These are phyloP conservation scores for Aspergillus pseudoviridinutans DNA, from an alignment of 2,329 filamentous ascomycete species.

Conservation along the genomic window DNA sequence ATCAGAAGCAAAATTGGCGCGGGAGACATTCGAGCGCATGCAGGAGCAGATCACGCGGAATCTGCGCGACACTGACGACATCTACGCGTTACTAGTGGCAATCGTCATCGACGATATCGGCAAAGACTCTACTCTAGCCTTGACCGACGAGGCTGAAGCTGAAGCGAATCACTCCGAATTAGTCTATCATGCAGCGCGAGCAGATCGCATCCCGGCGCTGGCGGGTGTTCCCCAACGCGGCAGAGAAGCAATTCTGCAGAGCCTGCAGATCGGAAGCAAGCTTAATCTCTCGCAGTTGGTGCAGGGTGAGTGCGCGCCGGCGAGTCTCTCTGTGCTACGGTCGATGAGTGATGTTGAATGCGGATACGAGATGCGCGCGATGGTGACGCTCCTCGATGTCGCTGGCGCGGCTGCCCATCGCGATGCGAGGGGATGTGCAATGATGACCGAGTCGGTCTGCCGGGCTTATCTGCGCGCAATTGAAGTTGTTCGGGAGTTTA, in stretches of 20 bases:
- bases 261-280: conserved; percentile 32
- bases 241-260: conserved; percentile 27
- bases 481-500: conserved; percentile 27
- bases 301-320: conserved; percentile 36
- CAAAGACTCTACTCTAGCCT: conserved; percentile 31
- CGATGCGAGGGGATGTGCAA: conserved; percentile 28
- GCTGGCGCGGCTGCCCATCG: conserved; percentile 36
- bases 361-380: conserved; percentile 33
- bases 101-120: conserved; percentile 39
- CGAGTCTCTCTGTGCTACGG: conserved; percentile 25
- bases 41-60: conserved; percentile 16
- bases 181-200: conserved; percentile 25
- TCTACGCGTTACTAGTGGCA: conserved; percentile 30
- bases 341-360: conserved; percentile 20
- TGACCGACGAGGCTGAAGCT: conserved; percentile 13
- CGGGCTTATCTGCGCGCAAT: conserved; percentile 29
- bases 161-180: conserved; percentile 30
- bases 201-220: conserved; percentile 26
- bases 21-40: conserved; percentile 28
- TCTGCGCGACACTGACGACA: conserved; percentile 15
- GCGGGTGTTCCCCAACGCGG: conserved; percentile 16
- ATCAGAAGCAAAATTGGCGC: conserved; percentile 15
- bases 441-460: conserved; percentile 32
- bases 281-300: conserved; percentile 39
- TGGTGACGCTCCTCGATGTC: conserved; percentile 38